These are phyloP conservation scores for Candida ovalis DNA, from an alignment of 805 yeast species.

Conservation along the genomic window DNA sequence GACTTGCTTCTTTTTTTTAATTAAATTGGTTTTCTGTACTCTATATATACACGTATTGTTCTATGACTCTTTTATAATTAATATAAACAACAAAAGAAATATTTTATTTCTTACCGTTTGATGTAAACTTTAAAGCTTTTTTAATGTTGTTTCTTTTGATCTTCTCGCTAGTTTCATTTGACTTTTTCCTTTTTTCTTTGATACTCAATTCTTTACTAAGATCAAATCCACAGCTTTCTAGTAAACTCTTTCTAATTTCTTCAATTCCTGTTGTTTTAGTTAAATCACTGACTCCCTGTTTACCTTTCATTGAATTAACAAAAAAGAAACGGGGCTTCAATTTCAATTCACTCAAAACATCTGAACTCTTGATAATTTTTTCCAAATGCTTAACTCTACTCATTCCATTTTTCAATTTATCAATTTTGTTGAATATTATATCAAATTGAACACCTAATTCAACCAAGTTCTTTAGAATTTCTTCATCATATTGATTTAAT, in stretches of 20 bases:
- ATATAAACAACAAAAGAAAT: not conserved
- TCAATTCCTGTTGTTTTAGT: constrained; percentile 46
- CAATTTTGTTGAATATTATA: constrained; percentile 74
- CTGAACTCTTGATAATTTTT: constrained; percentile 33
- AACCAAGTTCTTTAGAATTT: constrained; percentile 47
- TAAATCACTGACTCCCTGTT: constrained; percentile 19
- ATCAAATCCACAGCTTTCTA: constrained; percentile 48
- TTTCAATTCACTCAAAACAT: constrained; percentile 38
- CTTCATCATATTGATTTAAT: constrained; percentile 50
- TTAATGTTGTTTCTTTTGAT: constrained; percentile 13
- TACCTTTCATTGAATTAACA: constrained; percentile 43
- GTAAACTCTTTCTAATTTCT: constrained; percentile 46
- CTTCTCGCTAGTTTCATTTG: constrained; percentile 9
- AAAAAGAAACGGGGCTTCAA: constrained; percentile 42
- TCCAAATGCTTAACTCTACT: constrained; percentile 34
- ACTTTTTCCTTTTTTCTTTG: constrained; percentile 6
- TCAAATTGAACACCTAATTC: constrained; percentile 65
- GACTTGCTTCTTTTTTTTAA: no score
- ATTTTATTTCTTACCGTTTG: constrained; percentile 1
- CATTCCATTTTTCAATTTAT: constrained; percentile 39
- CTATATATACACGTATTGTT: no score
- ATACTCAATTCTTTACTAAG: constrained; percentile 11
- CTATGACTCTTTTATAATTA: no score
- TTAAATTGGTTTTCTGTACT: no score
- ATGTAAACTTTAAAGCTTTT: constrained; percentile 9